phyloP scores from a whole-genome alignment of 2,329 filamentous ascomycete genomes.

The Bipolaris oryzae region DNA sequence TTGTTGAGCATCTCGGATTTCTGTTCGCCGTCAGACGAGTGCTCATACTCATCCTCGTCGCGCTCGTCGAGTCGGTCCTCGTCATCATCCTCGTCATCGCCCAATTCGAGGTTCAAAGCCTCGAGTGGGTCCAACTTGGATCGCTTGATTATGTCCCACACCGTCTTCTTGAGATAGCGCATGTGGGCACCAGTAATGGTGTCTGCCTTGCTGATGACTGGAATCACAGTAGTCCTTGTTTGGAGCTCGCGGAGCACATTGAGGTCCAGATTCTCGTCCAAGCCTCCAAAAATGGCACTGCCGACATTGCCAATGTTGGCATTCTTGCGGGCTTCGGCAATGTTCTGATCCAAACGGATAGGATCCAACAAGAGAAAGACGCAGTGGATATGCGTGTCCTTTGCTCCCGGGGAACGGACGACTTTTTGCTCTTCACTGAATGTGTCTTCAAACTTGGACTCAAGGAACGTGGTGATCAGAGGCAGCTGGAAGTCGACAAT shows the following conservation, averaged over 20 bases:
- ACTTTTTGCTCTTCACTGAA: conserved; percentile 98
- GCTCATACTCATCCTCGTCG: conserved; percentile 56
- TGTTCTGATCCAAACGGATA: conserved; percentile 79
- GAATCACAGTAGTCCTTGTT: conserved; percentile 93
- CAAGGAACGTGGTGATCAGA: conserved; percentile 88
- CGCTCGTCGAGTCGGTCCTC: conserved; percentile 58
- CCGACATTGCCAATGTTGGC: conserved; percentile 55
- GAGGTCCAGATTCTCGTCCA: conserved; percentile 89
- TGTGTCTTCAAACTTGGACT: conserved; percentile 98
- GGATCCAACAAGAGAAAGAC: conserved; percentile 93
- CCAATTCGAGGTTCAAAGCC: conserved; percentile 80
- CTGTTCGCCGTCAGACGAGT: conserved; percentile 43
- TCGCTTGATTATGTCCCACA: conserved; percentile 86
- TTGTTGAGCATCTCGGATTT: conserved; percentile 48
- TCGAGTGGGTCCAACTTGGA: conserved; percentile 88
- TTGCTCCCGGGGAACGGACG: conserved; percentile 85
- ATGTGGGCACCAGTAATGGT: conserved; percentile 96
- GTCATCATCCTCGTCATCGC: conserved; percentile 66
- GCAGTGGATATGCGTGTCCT: conserved; percentile 96
- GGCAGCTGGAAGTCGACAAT: conserved; percentile 92
- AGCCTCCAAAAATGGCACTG: conserved; percentile 64
- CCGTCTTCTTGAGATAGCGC: conserved; percentile 85
- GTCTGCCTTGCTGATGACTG: conserved; percentile 94
- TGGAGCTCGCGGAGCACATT: conserved; percentile 87
- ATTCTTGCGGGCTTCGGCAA: conserved; percentile 67